Percentiles rank a stretch among this genome's conserved stretches.
Evolutionary conservation across 768 basidiomycete species (phyloP).

Genomic region (Hemileccinum rubropunctum): DNA sequence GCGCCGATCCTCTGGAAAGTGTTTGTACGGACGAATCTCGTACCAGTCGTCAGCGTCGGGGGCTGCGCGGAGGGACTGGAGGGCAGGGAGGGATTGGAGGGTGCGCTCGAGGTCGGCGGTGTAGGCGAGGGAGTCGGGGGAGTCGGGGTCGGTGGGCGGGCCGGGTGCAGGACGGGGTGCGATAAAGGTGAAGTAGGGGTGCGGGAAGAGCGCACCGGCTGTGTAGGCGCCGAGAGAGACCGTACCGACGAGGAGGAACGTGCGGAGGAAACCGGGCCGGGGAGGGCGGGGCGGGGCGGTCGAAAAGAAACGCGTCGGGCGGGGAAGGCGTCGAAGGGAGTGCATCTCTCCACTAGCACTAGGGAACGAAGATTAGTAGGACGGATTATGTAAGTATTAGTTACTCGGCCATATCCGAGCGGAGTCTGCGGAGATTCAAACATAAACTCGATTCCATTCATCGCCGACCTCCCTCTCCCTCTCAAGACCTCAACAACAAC

Average conservation of each 20-base stretch:
- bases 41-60: constrained; percentile 65
- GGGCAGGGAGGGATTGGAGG: constrained; percentile 62
- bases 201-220: constrained; percentile 69
- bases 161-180: constrained; percentile 78
- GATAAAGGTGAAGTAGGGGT: constrained; percentile 59
- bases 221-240: constrained; percentile 37
- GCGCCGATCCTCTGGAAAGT: constrained; percentile 66
- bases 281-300: constrained; percentile 2
- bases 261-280: constrained; percentile 9
- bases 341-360: background rate
- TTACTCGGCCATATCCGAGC: constrained; percentile 21
- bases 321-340: constrained; percentile 7
- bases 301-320: constrained; percentile 17
- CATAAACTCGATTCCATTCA: too few species aligned
- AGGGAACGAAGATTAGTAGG: too few species aligned
- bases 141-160: constrained; percentile 51
- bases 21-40: constrained; percentile 70
- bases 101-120: constrained; percentile 60
- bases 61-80: constrained; percentile 48
- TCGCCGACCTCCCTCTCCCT: background rate
- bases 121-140: constrained; percentile 56
- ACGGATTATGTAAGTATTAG: constrained; percentile 5
- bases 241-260: constrained; percentile 20
- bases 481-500: constrained; percentile 25
- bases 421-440: constrained; percentile 22